Evolutionary conservation across 2,329 filamentous ascomycete species (phyloP).

Genomic region (Trichoderma cornu-damae): DNA sequence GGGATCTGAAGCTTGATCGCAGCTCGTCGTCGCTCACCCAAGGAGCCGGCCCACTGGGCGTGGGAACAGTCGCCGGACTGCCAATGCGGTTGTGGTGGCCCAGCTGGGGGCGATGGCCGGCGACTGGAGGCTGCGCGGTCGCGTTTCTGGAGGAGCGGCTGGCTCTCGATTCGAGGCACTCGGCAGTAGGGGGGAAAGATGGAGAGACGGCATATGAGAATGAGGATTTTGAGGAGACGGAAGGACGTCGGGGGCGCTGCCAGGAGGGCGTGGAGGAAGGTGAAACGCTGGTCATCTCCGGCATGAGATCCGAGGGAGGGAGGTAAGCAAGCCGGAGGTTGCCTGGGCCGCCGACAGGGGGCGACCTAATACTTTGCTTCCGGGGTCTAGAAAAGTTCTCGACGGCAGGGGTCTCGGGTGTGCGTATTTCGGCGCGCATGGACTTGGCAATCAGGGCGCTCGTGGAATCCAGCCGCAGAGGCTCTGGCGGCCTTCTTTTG

Average conservation of each 20-base stretch:
- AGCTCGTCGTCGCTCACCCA: conserved; percentile 50
- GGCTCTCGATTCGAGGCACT: conserved; percentile 35
- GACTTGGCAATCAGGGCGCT: conserved; percentile 29
- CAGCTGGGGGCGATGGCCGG: conserved; percentile 29
- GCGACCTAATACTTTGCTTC: conserved; percentile 46
- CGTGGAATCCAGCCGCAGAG: conserved; percentile 15
- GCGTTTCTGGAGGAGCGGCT: conserved; percentile 29
- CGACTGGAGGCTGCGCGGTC: conserved; percentile 25
- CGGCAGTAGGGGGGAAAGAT: conserved; percentile 36
- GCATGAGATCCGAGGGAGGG: conserved; percentile 30
- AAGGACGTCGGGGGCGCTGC: conserved; percentile 43
- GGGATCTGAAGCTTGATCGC: conserved; percentile 53
- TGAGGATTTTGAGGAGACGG: conserved; percentile 45
- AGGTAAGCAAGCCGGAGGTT: conserved; percentile 29
- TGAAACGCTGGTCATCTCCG: conserved; percentile 27
- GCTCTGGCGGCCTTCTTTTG: conserved; percentile 29
- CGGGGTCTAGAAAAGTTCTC: conserved; percentile 58
- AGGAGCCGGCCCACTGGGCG: conserved; percentile 35
- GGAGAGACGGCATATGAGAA: conserved; percentile 44
- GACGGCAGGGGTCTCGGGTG: conserved; percentile 37
- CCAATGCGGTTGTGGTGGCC: conserved; percentile 29
- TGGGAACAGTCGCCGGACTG: conserved; percentile 35
- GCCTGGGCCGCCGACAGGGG: conserved; percentile 35
- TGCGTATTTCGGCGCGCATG: conserved; percentile 33
- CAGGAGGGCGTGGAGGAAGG: conserved; percentile 33